A percentile compares a stretch with the other conserved stretches of the same genome.
Conservation (phyloP, 2,329 filamentous ascomycete genomes). For the Nemania bipapillata region DNA sequence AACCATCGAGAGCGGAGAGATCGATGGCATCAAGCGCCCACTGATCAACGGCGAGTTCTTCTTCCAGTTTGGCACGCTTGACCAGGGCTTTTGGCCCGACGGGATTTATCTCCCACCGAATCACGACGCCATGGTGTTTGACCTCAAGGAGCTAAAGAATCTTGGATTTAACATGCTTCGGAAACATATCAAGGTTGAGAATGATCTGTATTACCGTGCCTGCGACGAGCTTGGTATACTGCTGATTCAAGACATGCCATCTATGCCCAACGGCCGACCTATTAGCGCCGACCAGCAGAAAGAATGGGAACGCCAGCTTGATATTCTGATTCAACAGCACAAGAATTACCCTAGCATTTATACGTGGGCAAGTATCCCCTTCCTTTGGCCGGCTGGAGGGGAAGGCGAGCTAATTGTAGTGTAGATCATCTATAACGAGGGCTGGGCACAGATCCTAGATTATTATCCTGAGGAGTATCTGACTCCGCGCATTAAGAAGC, state of each 20-base stretch:
- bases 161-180: conserved; percentile 77
- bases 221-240: conserved; percentile 73
- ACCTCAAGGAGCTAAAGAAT: conserved; percentile 70
- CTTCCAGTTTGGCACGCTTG: conserved; percentile 74
- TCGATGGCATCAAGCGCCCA: conserved; percentile 69
- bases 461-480: conserved; percentile 67
- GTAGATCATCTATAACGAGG: conserved; percentile 74
- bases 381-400: background rate
- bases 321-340: conserved; percentile 69
- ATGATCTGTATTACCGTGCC: conserved; percentile 72
- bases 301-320: conserved; percentile 68
- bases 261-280: conserved; percentile 55
- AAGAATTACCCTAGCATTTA: conserved; percentile 73
- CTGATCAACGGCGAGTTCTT: conserved; percentile 75
- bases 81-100: conserved; percentile 78
- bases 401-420: conserved; percentile 49
- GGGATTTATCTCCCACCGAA: conserved; percentile 73
- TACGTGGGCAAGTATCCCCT: conserved; percentile 63
- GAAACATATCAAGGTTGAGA: conserved; percentile 68
- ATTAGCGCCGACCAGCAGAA: conserved; percentile 59
- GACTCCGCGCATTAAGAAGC: conserved; percentile 62
- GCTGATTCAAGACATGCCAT: conserved; percentile 78
- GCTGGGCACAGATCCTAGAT: conserved; percentile 70
- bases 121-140: conserved; percentile 73
- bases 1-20: conserved; percentile 66